Conservation (phyloP, 225 moss, liverwort and hornwort species). For the Ulota crispa region DNA sequence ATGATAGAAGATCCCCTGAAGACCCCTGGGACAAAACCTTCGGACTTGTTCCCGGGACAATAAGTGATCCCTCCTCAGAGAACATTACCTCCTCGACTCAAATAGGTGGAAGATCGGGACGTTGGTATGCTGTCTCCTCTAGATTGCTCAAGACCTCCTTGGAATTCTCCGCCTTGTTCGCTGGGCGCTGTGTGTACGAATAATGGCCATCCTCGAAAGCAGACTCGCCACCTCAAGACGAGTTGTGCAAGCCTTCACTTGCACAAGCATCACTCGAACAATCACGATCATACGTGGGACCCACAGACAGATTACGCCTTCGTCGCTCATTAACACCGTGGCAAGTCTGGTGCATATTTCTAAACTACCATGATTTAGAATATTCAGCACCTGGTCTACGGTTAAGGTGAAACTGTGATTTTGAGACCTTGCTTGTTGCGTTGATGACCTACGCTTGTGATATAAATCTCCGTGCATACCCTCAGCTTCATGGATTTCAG, state of each 20-base stretch:
- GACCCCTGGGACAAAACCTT: constrained; percentile 14
- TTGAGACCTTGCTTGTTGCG: neutral
- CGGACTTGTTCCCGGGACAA: constrained; percentile 4
- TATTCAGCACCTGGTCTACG: neutral
- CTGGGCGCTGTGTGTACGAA: constrained; percentile 5
- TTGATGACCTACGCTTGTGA: neutral
- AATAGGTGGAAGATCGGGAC: constrained; percentile 20
- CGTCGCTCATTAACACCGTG: constrained; percentile 21
- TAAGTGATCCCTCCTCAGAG: constrained; percentile 26
- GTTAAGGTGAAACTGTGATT: neutral
- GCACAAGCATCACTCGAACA: neutral
- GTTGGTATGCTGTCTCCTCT: constrained; percentile 12
- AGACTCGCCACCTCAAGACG: constrained; percentile 12
- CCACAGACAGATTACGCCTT: neutral
- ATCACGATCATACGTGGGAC: constrained; percentile 1
- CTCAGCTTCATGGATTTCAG: neutral
- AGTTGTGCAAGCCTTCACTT: neutral
- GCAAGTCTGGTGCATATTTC: neutral
- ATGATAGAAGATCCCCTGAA: constrained; percentile 28
- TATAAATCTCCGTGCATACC: neutral
- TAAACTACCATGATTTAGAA: neutral
- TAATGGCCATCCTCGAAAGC: neutral
- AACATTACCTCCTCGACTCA: constrained; percentile 26
- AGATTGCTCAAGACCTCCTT: neutral
- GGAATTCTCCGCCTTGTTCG: neutral